Conservation (phyloP, 495 filamentous ascomycete species). For the Aspergillus kassunensis region DNA sequence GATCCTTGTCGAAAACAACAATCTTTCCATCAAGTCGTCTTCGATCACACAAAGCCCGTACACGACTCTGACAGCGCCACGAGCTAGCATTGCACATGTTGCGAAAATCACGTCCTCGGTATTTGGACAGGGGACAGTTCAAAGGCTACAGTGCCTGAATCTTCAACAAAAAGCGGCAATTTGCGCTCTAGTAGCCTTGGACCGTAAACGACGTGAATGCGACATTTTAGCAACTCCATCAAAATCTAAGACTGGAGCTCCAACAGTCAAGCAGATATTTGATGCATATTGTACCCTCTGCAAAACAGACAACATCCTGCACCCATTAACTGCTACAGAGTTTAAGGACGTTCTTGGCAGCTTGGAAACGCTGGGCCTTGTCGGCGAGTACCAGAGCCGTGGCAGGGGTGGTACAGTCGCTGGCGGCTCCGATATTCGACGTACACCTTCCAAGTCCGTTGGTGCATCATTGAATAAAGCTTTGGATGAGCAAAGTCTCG, state of each 20-base stretch:
- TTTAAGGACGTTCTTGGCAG: slow-evolving; percentile 92
- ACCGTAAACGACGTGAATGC: slow-evolving; percentile 50
- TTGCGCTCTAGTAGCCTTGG: slow-evolving; percentile 78
- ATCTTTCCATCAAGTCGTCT: too few species aligned
- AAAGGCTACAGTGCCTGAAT: slow-evolving; percentile 81
- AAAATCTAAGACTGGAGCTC: slow-evolving; percentile 51
- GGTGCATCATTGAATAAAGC: slow-evolving; percentile 40
- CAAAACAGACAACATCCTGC: slow-evolving; percentile 75
- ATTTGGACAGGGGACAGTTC: slow-evolving; percentile 77
- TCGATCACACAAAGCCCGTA: slow-evolving; percentile 51
- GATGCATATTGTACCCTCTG: slow-evolving; percentile 76
- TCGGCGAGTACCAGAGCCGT: slow-evolving; percentile 70
- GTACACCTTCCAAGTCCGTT: slow-evolving; percentile 57
- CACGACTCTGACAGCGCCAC: slow-evolving; percentile 70
- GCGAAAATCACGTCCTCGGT: slow-evolving; percentile 82
- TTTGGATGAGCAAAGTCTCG: slow-evolving; percentile 66
- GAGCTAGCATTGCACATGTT: slow-evolving; percentile 84
- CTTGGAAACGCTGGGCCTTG: slow-evolving; percentile 76
- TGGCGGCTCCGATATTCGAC: slow-evolving; percentile 40
- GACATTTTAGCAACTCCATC: slow-evolving; percentile 53
- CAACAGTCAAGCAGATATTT: slow-evolving; percentile 74
- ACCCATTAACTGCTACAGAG: slow-evolving; percentile 81
- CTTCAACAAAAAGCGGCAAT: slow-evolving; percentile 95
- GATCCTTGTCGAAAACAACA: slow-evolving; percentile 64
- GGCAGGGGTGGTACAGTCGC: slow-evolving; percentile 59